A percentile compares a stretch with the other conserved stretches of the same genome.
phyloP scores from a whole-genome alignment of 1,284 basidiomycete genomes.

The Tremellales sp. region DNA sequence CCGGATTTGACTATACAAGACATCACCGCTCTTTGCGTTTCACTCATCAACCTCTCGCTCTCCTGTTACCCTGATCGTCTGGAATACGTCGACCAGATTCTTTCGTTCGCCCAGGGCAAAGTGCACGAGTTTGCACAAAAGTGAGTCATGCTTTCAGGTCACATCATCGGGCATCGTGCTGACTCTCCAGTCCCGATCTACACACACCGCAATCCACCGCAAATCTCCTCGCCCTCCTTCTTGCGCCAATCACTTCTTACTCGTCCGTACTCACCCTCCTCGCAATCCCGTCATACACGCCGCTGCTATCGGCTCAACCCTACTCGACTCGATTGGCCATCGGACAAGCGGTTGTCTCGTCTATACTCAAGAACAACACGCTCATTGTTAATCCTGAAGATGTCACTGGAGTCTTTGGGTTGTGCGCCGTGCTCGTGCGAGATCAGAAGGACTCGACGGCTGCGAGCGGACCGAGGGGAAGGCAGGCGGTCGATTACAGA shows the following conservation, averaged over 20 bases:
- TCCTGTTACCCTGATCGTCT: constrained; percentile 92
- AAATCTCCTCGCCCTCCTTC: constrained; percentile 81
- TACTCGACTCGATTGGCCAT: constrained; percentile 84
- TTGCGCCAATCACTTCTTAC: constrained; percentile 90
- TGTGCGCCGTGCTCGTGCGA: constrained; percentile 83
- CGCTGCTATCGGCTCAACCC: constrained; percentile 74
- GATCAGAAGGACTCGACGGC: constrained; percentile 69
- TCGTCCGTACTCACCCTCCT: constrained; percentile 89
- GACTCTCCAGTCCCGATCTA: constrained; percentile 65
- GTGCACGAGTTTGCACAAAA: constrained; percentile 75
- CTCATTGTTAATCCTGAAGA: constrained; percentile 85
- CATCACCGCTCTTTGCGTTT: constrained; percentile 87
- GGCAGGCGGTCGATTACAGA: constrained; percentile 63
- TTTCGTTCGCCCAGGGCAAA: constrained; percentile 80
- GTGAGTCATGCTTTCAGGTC: constrained; percentile 47
- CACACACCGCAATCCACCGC: constrained; percentile 78
- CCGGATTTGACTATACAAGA: constrained; percentile 94
- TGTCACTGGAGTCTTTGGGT: constrained; percentile 81
- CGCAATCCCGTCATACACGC: constrained; percentile 80
- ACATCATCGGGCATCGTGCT: constrained; percentile 2
- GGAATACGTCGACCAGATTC: constrained; percentile 91
- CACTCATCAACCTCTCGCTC: constrained; percentile 83
- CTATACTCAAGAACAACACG: constrained; percentile 90
- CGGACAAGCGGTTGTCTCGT: constrained; percentile 84
- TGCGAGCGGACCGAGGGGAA: constrained; percentile 53